Percentiles rank a stretch among this genome's conserved stretches.
Evolutionary conservation across 305 asterid species (phyloP).

Genomic region (Rubia occidens): DNA sequence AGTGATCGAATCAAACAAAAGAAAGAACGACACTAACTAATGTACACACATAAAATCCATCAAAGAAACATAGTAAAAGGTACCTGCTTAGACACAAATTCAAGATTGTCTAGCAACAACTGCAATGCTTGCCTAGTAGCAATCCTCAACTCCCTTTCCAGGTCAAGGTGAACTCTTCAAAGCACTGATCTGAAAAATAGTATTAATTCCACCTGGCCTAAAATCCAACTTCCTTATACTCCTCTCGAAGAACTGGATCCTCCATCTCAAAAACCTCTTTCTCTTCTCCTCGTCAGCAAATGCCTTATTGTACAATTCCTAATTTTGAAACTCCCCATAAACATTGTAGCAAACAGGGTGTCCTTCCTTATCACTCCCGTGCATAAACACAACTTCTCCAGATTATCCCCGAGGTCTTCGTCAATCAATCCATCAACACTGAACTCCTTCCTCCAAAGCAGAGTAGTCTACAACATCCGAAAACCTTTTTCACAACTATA

Average conservation of each 20-base stretch:
- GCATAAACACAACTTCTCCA: conserved; percentile 77
- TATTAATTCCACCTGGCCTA: conserved; percentile 58
- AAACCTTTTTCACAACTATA: conserved; percentile 29
- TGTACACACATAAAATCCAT: no score
- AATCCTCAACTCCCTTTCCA: conserved; percentile 55
- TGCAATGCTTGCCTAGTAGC: conserved; percentile 72
- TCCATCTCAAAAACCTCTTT: conserved; percentile 61
- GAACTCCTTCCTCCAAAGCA: conserved; percentile 59
- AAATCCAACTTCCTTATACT: conserved; percentile 74
- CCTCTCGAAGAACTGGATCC: conserved; percentile 82
- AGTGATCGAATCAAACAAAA: background rate
- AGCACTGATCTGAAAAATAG: conserved; percentile 73
- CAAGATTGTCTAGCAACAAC: conserved; percentile 82
- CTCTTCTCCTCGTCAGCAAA: conserved; percentile 62
- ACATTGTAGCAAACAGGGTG: conserved; percentile 87
- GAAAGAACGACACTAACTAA: background rate
- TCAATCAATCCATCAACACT: conserved; percentile 47
- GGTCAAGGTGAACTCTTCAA: conserved; percentile 81
- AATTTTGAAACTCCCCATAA: conserved; percentile 78
- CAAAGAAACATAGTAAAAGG: background rate
- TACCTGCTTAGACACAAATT: conserved; percentile 90
- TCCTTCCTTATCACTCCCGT: conserved; percentile 70
- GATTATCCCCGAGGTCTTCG: conserved; percentile 72
- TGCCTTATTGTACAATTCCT: conserved; percentile 58
- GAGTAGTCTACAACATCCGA: background rate